Evolutionary conservation across 2,329 filamentous ascomycete species (phyloP), one percentile per base, ranked within the genome.

Genomic region (Cadophora sp.): DNA sequence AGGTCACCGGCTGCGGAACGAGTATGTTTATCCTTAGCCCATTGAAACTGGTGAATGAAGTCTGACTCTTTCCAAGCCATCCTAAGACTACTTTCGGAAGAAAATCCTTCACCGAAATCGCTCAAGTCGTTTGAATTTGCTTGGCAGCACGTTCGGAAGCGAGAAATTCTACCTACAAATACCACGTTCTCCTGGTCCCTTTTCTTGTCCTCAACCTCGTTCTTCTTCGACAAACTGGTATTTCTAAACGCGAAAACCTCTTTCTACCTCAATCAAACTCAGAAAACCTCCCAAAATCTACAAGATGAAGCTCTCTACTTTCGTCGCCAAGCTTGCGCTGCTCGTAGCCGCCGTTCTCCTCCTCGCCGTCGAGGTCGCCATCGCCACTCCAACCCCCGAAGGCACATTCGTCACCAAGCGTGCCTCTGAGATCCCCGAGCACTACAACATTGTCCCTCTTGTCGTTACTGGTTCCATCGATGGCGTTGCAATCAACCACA

Each of bases 281-380:
- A 46, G 9, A 7, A 29, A 1, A 29, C 11, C 5, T 19, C 29
- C 22, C 12, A 53, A 24, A 22, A 31, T 19, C 14, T 55, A 31
- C 26, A 55, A 31, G 27, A 55, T 55, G 51, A 53, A 27, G 24
- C 9, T 55, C 51, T 55, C 51, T 55, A 55, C 51, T 29, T n/a
- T 55, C 26, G 4, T 55, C 26, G 7, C 51, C 26, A 55, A 55
- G 12, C 14, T 31, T 27, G 26, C 51, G 51, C 26, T 55, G 14
- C 51, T 55, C 24, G 26, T 11, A n/a, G 14, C 27, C 19, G 27
- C 27, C 51, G 16, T 53, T 16, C 24, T 53, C 50, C 50, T 37
- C 55, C 29, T 58, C 31, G 5, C 22, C n/a, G 8, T 40, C 31
- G 31, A 34, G 7, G 16, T 37, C 3, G 29, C 3, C 19, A 24